phyloP scores from a whole-genome alignment of 2,329 filamentous ascomycete species.

The Cladophialophora chaetospira region DNA sequence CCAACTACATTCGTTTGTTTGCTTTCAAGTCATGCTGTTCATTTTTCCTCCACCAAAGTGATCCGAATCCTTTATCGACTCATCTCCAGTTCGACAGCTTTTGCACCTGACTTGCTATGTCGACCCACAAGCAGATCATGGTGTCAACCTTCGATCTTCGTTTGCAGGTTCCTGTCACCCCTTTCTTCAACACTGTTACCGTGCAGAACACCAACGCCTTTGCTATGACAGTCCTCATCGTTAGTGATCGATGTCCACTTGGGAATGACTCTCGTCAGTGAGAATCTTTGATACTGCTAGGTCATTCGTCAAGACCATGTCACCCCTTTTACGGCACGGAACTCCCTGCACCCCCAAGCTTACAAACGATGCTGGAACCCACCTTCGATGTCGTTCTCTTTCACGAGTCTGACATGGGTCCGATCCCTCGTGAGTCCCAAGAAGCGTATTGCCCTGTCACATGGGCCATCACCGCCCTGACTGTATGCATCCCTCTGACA shows the following conservation, averaged over 20 bases:
- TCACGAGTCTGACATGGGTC: neutral
- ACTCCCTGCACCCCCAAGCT: neutral
- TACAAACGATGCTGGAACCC: too few relatives aligned
- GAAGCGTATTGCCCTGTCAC: neutral
- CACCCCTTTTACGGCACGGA: neutral
- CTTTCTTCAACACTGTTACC: neutral
- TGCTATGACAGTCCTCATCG: neutral
- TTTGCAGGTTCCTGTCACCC: constrained; percentile 7
- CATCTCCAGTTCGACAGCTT: neutral
- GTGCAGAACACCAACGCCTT: neutral
- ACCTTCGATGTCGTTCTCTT: neutral
- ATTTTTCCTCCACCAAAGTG: neutral
- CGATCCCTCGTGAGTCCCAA: neutral
- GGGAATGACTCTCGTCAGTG: neutral
- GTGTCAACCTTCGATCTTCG: neutral
- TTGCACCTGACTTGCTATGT: neutral
- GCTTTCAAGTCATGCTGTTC: neutral
- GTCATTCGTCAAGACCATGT: neutral
- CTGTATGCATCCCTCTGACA: neutral
- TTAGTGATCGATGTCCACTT: neutral
- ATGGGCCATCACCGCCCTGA: neutral
- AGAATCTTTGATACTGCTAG: neutral
- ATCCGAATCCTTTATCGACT: neutral
- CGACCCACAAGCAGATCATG: neutral
- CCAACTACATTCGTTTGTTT: neutral